Conservation (phyloP, 192 early-diverging fungal genomes). For the Coemansia sp. region DNA sequence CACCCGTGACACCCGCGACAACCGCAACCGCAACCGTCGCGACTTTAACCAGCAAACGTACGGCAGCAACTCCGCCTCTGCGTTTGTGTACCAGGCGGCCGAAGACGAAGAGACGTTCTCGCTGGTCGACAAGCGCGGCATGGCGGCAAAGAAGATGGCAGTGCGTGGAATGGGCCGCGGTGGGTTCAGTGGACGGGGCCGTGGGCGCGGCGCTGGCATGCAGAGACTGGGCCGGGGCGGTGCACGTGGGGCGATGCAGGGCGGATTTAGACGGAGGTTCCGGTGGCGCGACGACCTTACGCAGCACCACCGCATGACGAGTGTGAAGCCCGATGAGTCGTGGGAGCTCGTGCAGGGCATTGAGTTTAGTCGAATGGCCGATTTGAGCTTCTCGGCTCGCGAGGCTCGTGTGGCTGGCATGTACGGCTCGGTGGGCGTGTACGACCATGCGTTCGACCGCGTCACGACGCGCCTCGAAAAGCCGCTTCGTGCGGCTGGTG, state of each 20-base stretch:
- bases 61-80: constrained; percentile 76
- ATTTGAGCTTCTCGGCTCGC: constrained; percentile 74
- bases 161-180: constrained; percentile 26
- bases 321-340: constrained; percentile 79
- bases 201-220: constrained; percentile 25
- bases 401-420: constrained; percentile 80
- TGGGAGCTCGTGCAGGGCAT: constrained; percentile 95
- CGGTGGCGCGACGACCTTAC: constrained; percentile 57
- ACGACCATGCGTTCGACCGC: constrained; percentile 84
- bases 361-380: constrained; percentile 83
- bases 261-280: constrained; percentile 32
- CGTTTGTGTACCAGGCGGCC: constrained; percentile 84
- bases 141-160: constrained; percentile 22
- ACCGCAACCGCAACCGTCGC: constrained; percentile 49
- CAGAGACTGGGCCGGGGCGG: constrained; percentile 52
- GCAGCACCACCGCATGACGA: constrained; percentile 79
- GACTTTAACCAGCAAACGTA: constrained; percentile 68
- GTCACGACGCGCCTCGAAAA: constrained; percentile 77
- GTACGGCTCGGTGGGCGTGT: constrained; percentile 70
- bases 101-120: constrained; percentile 96
- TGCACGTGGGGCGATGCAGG: constrained; percentile 30
- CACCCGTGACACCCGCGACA: constrained; percentile 53
- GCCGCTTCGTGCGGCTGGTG: constrained; percentile 63
- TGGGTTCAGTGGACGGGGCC: constrained; percentile 41
- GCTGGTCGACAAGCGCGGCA: constrained; percentile 59